Base-by-base conservation (phyloP, 2,329 filamentous ascomycete genomes). In the Hypoxylon sp. region DNA sequence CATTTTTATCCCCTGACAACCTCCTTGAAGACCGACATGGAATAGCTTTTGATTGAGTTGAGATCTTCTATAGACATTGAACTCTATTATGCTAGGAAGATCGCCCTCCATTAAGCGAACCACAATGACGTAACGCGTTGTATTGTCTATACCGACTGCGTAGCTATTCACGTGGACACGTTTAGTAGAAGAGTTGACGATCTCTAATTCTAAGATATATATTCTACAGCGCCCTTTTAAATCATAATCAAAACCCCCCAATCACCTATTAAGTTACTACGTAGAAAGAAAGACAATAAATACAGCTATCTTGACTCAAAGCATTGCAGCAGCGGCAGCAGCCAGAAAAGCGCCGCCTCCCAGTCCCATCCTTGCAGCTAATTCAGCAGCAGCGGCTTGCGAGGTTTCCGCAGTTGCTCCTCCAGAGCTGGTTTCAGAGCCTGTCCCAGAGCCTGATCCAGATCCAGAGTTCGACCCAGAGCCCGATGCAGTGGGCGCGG, bases 251-350 rank as follows among this genome's bases (percentile, higher is more conserved):
- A 46, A 6, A 27, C 13, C 11, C 31, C 6, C 31, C 31, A 33
- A 33, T 33, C 25, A 6, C 11, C 4, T 33, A 33, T 33, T 33
- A 33, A 33, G 8, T 11, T 8, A 2, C 11, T 33, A 33, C 11
- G 2, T 33, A 33, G 31, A 33, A 33, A 1, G 33, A 13, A 37
- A 37, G 1, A 5, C 3, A 37, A 37, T 17, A n/a, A 6, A 40
- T 14, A 6, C 37, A 37, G 4, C 13, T 11, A 51, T 17, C 10
- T 2, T 17, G 27, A 5, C 22, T 51, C 44, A 60, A 33, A 60
- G 33, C 33, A 51, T 22, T 30, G 59, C 59, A 20, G 42, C 59
- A 48, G 44, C 60, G 33, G 37, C 49, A 13, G 33, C 44, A 31
- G 42, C 60, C 5, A 62, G 11, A 50, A 56, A 8, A 14, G 42